Percentiles rank a stretch among this genome's conserved stretches.
Conservation (phyloP, 1,139 yeast species). For the Kodamaea ohmeri region DNA sequence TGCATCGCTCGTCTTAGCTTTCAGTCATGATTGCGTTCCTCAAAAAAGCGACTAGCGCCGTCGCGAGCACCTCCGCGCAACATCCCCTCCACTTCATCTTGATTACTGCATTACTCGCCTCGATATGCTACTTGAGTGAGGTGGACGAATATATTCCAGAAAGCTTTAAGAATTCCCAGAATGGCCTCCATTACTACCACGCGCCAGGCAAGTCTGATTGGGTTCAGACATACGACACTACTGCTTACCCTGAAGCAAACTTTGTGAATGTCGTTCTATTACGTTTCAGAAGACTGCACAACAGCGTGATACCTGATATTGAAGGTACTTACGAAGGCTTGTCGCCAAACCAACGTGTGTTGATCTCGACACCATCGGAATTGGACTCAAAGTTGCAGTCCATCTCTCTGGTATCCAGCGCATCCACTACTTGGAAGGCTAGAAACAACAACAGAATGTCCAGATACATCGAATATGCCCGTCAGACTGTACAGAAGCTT, state of each 20-base stretch:
- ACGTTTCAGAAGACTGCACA: conserved; percentile 47
- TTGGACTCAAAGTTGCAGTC: conserved; percentile 32
- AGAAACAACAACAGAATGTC: conserved; percentile 64
- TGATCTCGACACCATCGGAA: conserved; percentile 41
- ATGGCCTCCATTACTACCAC: conserved; percentile 41
- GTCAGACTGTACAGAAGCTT: conserved; percentile 44
- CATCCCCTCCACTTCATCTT: conserved; percentile 89
- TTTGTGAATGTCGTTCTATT: conserved; percentile 54
- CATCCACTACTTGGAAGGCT: conserved; percentile 54
- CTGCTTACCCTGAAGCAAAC: conserved; percentile 37
- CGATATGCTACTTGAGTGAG: conserved; percentile 76
- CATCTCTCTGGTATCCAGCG: conserved; percentile 33
- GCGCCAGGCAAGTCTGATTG: conserved; percentile 48
- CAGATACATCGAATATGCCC: conserved; percentile 62
- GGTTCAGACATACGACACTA: conserved; percentile 29
- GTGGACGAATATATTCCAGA: conserved; percentile 73
- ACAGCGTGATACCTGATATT: conserved; percentile 33
- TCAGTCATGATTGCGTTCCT: conserved; percentile 27
- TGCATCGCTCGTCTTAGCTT: background rate
- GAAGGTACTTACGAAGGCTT: conserved; percentile 32
- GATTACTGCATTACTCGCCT: conserved; percentile 68
- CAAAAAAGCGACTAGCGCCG: conserved; percentile 34
- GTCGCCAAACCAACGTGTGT: conserved; percentile 36
- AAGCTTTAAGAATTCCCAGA: conserved; percentile 19
- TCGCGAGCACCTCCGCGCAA: conserved; percentile 70